Percentiles rank a stretch among this genome's conserved stretches.
These are phyloP conservation scores for Geranomyces variabilis DNA, from an alignment of 192 early-diverging fungal species.

Conservation along the genomic window DNA sequence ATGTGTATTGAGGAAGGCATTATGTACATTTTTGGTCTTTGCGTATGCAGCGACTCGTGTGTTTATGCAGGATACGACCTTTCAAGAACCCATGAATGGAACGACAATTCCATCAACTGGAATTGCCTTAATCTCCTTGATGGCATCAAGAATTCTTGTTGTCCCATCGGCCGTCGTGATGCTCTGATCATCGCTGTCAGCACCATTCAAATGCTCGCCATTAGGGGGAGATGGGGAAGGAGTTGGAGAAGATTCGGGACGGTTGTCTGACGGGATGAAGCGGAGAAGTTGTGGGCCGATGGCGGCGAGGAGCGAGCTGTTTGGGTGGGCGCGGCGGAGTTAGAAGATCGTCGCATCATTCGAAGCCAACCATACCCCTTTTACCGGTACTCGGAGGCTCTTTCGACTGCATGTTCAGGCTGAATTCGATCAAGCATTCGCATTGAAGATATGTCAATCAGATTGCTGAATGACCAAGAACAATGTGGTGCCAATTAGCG, in stretches of 20 bases:
- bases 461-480: constrained; percentile 24
- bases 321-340: too few species aligned
- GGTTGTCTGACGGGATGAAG: constrained; percentile 4
- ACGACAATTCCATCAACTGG: constrained; percentile 29
- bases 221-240: not conserved
- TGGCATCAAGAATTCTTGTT: not conserved
- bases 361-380: too few species aligned
- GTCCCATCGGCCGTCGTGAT: not conserved
- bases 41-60: too few species aligned
- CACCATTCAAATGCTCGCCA: not conserved
- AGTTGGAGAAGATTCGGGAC: not conserved
- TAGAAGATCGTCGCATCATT: not conserved
- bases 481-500: not conserved
- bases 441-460: constrained; percentile 50
- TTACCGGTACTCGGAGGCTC: constrained; percentile 44
- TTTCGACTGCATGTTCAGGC: constrained; percentile 43
- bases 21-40: too few species aligned
- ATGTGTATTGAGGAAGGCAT: constrained; percentile 6
- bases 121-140: constrained; percentile 19
- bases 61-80: too few species aligned
- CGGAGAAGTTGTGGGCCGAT: constrained; percentile 13
- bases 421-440: constrained; percentile 48
- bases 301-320: constrained; percentile 14
- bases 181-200: constrained; percentile 1
- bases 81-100: constrained; percentile 4